Base-by-base conservation (phyloP, 352 stramenopile species). In the Globisporangium yorkense region DNA sequence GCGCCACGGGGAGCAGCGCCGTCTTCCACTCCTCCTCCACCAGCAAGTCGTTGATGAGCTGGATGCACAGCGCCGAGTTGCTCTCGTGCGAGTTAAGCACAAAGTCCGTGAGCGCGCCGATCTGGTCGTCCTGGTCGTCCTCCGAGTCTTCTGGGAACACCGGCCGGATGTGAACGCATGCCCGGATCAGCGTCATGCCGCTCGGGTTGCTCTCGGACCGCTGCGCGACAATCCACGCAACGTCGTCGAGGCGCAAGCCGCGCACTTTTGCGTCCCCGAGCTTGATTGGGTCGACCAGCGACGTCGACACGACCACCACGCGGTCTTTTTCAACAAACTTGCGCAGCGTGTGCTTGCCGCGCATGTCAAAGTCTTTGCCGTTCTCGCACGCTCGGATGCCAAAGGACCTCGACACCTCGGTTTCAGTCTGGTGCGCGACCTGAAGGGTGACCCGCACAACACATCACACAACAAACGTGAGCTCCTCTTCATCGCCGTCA, bases 21-120 rank as follows among this genome's bases (percentile, higher is more conserved):
- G 60, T 51, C 43, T 79, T 75, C 71, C 68, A 80, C 49, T 77
- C 72, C 56, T 77, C 69, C n/a, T 80, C 70, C 3, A 80, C 54
- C 2, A 80, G 59, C 29, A 76, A n/a, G 12, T 74, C 40, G 18
- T 70, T 59, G 21, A 80, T 63, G 33, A 72, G 57, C 44, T 72
- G 67, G 20, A 57, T 31, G 21, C 54, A 70, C 16, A 70, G 51
- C 51, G 68, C 70, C 15, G 51, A 50, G n/a, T 71, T 61, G 13
- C 61, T 67, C 39, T 73, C 63, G 37, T 80, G 71, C 29, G 63
- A 57, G 39, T 65, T 66, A 4, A 76, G 60, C 20, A 80, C 67
- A 45, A 80, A 74, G 46, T 80, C 51, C 3, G 67, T 74, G 16
- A 80, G 61, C 24, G 54, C 56, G 8, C 67, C 66, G 9, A 80